Evolutionary conservation across 1,284 basidiomycete species (phyloP).

Genomic region (Sphaerobolus stellatus): DNA sequence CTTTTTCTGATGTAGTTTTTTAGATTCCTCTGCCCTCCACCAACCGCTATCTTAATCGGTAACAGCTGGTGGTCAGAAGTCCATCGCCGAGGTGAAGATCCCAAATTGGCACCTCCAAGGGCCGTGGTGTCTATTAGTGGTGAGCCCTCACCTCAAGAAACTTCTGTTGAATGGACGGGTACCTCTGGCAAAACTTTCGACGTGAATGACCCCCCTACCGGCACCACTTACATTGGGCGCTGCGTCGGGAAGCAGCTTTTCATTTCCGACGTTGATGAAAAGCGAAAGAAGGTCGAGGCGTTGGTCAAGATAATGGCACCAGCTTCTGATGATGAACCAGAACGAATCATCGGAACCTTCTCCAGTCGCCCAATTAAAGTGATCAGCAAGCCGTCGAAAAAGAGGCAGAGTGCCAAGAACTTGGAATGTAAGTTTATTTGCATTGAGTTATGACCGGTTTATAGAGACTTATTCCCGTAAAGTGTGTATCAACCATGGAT

Average conservation of each 20-base stretch:
- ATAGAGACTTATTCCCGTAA: constrained; percentile 18
- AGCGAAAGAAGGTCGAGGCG: constrained; percentile 90
- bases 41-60: constrained; percentile 92
- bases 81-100: constrained; percentile 67
- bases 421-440: constrained; percentile 72
- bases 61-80: constrained; percentile 92
- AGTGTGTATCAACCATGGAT: constrained; percentile 96
- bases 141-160: constrained; percentile 80
- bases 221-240: constrained; percentile 81
- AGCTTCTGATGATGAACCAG: constrained; percentile 70
- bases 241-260: constrained; percentile 89
- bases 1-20: constrained; percentile 22
- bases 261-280: constrained; percentile 88
- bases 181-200: constrained; percentile 82
- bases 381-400: constrained; percentile 96
- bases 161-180: constrained; percentile 81
- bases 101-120: constrained; percentile 74
- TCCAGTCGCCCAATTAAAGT: constrained; percentile 93
- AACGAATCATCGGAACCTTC: constrained; percentile 83
- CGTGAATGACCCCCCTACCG: constrained; percentile 73
- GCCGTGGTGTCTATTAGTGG: constrained; percentile 91
- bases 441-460: constrained; percentile 15
- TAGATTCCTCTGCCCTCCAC: constrained; percentile 91
- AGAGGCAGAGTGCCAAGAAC: constrained; percentile 90
- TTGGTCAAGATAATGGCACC: constrained; percentile 87